Conservation (phyloP, 805 yeast species). For the Starmerella apis region DNA sequence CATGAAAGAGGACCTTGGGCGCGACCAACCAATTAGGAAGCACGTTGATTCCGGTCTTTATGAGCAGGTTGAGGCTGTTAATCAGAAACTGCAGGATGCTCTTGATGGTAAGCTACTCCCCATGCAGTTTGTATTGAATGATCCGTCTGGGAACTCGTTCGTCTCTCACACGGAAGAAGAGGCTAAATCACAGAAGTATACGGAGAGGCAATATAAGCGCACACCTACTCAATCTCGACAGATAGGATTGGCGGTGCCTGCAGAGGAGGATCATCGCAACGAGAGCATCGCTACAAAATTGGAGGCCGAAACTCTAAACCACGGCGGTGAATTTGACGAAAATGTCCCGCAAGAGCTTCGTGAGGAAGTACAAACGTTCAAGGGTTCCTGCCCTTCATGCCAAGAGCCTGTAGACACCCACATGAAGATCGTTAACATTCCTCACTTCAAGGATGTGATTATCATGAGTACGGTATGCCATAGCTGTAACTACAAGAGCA, state of each 20-base stretch:
- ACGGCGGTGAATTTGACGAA: slow-evolving; percentile 49
- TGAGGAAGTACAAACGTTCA: slow-evolving; percentile 87
- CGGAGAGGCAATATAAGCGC: slow-evolving; percentile 68
- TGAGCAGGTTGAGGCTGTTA: slow-evolving; percentile 60
- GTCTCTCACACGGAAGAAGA: slow-evolving; percentile 59
- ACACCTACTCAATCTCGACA: slow-evolving; percentile 79
- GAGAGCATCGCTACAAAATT: slow-evolving; percentile 29
- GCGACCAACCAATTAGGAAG: slow-evolving; percentile 75
- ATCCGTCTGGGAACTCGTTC: slow-evolving; percentile 97
- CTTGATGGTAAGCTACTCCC: slow-evolving; percentile 68
- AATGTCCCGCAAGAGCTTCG: slow-evolving; percentile 68
- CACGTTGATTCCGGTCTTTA: slow-evolving; percentile 61
- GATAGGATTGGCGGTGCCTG: slow-evolving; percentile 48
- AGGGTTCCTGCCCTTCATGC: slow-evolving; percentile 88
- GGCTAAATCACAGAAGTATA: slow-evolving; percentile 84
- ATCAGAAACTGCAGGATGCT: slow-evolving; percentile 47
- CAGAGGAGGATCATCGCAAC: slow-evolving; percentile 38
- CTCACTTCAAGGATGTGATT: slow-evolving; percentile 95
- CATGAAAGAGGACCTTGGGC: slow-evolving; percentile 66
- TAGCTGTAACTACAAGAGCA: slow-evolving; percentile 87
- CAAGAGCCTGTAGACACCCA: slow-evolving; percentile 74
- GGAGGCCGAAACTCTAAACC: slow-evolving; percentile 28
- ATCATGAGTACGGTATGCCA: slow-evolving; percentile 92
- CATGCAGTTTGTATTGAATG: slow-evolving; percentile 68
- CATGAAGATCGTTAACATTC: slow-evolving; percentile 93